A percentile compares a stretch with the other conserved stretches of the same genome.
Conservation (phyloP, 1,139 yeast species). For the Debaryomyces sp. region DNA sequence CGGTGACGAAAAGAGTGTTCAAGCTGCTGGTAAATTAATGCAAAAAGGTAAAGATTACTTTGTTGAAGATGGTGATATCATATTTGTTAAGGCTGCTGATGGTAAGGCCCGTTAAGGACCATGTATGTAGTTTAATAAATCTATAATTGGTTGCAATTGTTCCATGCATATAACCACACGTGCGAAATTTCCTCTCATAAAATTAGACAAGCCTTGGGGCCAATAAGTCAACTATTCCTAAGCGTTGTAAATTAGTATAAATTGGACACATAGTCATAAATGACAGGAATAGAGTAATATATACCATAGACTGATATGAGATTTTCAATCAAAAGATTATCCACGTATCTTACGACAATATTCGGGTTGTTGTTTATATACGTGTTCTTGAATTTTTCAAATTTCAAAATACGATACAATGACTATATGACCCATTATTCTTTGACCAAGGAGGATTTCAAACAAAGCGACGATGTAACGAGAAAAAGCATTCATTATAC, state of each 20-base stretch:
- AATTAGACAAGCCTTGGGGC: neutral
- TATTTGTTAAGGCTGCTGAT: constrained; percentile 95
- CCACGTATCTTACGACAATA: constrained; percentile 3
- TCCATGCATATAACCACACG: constrained; percentile 1
- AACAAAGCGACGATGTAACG: constrained; percentile 19
- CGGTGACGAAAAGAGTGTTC: constrained; percentile 83
- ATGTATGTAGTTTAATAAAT: constrained; percentile 4
- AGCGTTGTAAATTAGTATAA: neutral
- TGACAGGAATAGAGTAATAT: constrained; percentile 4
- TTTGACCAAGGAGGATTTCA: constrained; percentile 15
- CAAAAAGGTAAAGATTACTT: constrained; percentile 97
- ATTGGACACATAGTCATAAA: neutral
- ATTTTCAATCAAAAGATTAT: constrained; percentile 16
- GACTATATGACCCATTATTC: constrained; percentile 10
- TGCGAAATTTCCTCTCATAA: neutral
- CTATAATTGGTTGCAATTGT: constrained; percentile 3
- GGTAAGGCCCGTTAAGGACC: constrained; percentile 68
- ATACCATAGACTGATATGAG: constrained; percentile 15
- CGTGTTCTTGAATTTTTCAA: constrained; percentile 2
- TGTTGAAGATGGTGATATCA: constrained; percentile 79
- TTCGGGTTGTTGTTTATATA: constrained; percentile 8
- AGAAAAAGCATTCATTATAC: constrained; percentile 30
- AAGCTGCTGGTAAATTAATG: constrained; percentile 89
- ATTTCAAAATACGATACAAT: neutral
- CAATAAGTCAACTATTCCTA: neutral